A percentile compares a stretch with the other conserved stretches of the same genome.
Evolutionary conservation across 1,284 basidiomycete species (phyloP).

Genomic region (Cryptococcus hybrid): DNA sequence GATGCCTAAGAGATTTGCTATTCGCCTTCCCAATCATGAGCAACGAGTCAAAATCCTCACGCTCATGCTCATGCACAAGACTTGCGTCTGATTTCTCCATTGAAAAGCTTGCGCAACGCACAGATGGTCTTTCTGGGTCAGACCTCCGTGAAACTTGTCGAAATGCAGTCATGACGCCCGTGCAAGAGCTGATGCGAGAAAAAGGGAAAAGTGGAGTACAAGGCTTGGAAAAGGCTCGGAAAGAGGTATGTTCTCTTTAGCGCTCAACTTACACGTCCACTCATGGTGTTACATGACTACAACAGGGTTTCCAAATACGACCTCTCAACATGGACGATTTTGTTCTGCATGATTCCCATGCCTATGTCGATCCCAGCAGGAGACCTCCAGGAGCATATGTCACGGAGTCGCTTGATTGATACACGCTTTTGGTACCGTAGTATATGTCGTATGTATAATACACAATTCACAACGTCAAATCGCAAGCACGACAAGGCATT

Average conservation of each 20-base stretch:
- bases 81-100: conserved; percentile 67
- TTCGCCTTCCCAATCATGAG: conserved; percentile 74
- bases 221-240: conserved; percentile 43
- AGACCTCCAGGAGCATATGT: conserved; percentile 20
- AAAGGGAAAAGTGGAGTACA: conserved; percentile 52
- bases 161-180: conserved; percentile 86
- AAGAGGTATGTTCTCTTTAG: too few relatives aligned
- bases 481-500: too few relatives aligned
- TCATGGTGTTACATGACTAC: too few relatives aligned
- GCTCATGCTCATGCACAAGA: conserved; percentile 77
- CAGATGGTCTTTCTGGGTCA: conserved; percentile 81
- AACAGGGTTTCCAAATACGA: conserved; percentile 70
- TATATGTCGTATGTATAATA: too few relatives aligned
- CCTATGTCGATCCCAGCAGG: conserved; percentile 43
- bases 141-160: conserved; percentile 95
- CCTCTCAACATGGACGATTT: conserved; percentile 70
- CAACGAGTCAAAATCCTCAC: conserved; percentile 88
- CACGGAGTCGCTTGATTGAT: not conserved
- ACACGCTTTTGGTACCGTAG: not conserved
- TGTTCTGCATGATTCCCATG: conserved; percentile 58
- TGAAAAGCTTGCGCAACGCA: conserved; percentile 64
- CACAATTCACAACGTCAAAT: too few relatives aligned
- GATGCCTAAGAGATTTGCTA: conserved; percentile 97
- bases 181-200: conserved; percentile 77
- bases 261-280: too few relatives aligned